Percentiles rank a stretch among this genome's conserved stretches.
phyloP scores from a whole-genome alignment of 768 basidiomycete species.

The Naematelia encephala region DNA sequence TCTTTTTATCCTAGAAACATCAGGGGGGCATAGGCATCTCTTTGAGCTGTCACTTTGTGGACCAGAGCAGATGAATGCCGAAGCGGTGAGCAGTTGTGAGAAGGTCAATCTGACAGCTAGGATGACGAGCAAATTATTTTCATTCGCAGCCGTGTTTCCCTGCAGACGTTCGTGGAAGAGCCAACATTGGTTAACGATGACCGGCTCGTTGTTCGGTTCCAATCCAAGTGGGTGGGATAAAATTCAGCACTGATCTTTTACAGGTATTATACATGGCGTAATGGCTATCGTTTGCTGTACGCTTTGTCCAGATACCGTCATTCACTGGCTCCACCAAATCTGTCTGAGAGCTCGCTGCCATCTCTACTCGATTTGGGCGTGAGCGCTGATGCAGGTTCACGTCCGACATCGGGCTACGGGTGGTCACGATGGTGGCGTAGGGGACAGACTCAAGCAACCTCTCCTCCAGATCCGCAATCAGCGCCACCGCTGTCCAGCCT shows the following conservation, averaged over 20 bases:
- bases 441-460: slow-evolving; percentile 23
- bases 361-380: slow-evolving; percentile 13
- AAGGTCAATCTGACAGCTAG: slow-evolving; percentile 50
- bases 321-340: slow-evolving; percentile 43
- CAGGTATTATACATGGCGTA: slow-evolving; percentile 74
- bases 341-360: slow-evolving; percentile 6
- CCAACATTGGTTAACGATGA: slow-evolving; percentile 62
- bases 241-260: background rate
- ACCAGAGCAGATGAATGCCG: slow-evolving; percentile 37
- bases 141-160: slow-evolving; percentile 63
- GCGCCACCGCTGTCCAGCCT: slow-evolving; percentile 5
- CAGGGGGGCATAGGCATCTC: slow-evolving; percentile 57
- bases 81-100: slow-evolving; percentile 3
- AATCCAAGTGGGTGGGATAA: slow-evolving; percentile 59
- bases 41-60: slow-evolving; percentile 69
- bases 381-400: background rate
- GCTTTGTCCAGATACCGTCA: slow-evolving; percentile 69
- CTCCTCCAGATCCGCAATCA: slow-evolving; percentile 2
- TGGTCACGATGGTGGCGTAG: slow-evolving; percentile 52
- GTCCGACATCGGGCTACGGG: slow-evolving; percentile 36
- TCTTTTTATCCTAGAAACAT: slow-evolving; percentile 64
- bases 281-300: slow-evolving; percentile 70
- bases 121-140: slow-evolving; percentile 58
- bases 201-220: slow-evolving; percentile 71
- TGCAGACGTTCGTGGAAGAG: slow-evolving; percentile 64